A percentile compares a stretch with the other conserved stretches of the same genome.
Conservation (phyloP, 164 flowering plant species). For the Macadamia tetraphylla region DNA sequence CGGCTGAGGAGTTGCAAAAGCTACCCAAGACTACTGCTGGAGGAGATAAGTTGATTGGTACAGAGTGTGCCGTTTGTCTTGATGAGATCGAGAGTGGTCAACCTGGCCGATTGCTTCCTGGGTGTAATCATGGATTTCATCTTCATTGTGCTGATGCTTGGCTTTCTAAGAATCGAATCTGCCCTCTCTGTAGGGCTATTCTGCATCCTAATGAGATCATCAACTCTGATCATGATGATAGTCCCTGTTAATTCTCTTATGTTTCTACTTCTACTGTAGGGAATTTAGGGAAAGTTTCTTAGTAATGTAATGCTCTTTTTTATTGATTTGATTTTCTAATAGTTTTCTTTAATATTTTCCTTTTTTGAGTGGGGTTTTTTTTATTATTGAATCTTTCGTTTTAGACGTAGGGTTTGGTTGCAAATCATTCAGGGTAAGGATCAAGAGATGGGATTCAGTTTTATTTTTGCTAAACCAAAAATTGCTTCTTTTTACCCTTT, state of each 20-base stretch:
- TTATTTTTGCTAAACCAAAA: too few relatives aligned
- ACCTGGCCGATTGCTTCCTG: slow-evolving; percentile 41
- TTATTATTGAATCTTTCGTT: too few relatives aligned
- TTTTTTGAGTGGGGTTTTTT: too few relatives aligned
- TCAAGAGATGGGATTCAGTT: too few relatives aligned
- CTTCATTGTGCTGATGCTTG: slow-evolving; percentile 53
- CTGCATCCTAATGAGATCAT: slow-evolving; percentile 25
- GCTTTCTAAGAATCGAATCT: slow-evolving; percentile 47
- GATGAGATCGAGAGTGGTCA: slow-evolving; percentile 47
- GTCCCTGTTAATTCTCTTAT: slow-evolving; percentile 20
- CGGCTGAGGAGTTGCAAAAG: slow-evolving; percentile 41
- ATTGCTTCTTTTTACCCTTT: too few relatives aligned
- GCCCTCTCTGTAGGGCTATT: slow-evolving; percentile 50
- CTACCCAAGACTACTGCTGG: slow-evolving; percentile 41
- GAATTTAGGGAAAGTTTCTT: too few relatives aligned
- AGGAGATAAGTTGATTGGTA: slow-evolving; percentile 33
- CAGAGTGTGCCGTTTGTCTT: slow-evolving; percentile 56
- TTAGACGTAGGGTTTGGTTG: too few relatives aligned
- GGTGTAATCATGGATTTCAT: slow-evolving; percentile 63
- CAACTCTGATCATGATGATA: slow-evolving; percentile 1
- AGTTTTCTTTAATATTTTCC: too few relatives aligned
- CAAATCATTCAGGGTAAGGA: too few relatives aligned
- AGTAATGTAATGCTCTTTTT: too few relatives aligned
- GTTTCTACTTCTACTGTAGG: too few relatives aligned
- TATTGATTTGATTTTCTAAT: too few relatives aligned